Percentiles rank a stretch among this genome's conserved stretches.
Conservation (phyloP, 2,329 filamentous ascomycete genomes). For the Paraconiothyrium brasiliense region DNA sequence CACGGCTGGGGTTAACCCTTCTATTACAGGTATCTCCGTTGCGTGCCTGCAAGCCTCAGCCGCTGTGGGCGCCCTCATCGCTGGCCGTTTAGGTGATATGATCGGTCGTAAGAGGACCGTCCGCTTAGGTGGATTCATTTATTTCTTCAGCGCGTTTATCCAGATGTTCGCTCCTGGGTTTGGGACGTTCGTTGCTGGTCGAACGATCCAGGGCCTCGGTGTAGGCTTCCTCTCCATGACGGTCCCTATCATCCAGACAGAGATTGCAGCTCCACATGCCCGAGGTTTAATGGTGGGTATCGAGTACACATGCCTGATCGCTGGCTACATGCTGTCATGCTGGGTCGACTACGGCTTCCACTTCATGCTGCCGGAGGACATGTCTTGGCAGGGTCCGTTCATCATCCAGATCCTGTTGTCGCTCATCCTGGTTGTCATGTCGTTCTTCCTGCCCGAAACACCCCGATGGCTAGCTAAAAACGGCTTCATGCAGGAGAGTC, state of each 20-base stretch:
- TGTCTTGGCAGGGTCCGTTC: slow-evolving; percentile 47
- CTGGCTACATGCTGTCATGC: slow-evolving; percentile 52
- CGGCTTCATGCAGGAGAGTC: slow-evolving; percentile 51
- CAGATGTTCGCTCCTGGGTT: slow-evolving; percentile 50
- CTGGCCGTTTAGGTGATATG: slow-evolving; percentile 49
- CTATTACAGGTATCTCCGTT: slow-evolving; percentile 51
- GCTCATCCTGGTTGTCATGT: slow-evolving; percentile 47
- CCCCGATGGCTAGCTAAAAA: slow-evolving; percentile 55
- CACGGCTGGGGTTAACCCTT: slow-evolving; percentile 44
- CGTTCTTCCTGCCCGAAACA: slow-evolving; percentile 52
- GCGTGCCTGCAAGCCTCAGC: slow-evolving; percentile 50
- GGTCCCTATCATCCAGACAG: slow-evolving; percentile 49
- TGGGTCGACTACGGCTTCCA: slow-evolving; percentile 53
- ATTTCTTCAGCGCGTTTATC: slow-evolving; percentile 51
- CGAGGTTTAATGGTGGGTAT: slow-evolving; percentile 53
- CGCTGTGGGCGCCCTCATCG: slow-evolving; percentile 47
- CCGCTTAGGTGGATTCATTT: slow-evolving; percentile 49
- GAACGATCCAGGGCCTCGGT: slow-evolving; percentile 48
- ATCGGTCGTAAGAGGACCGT: slow-evolving; percentile 51
- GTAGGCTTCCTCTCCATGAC: slow-evolving; percentile 50
- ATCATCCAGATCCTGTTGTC: slow-evolving; percentile 47
- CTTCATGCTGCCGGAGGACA: slow-evolving; percentile 44
- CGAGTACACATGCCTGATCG: slow-evolving; percentile 51
- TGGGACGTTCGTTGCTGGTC: slow-evolving; percentile 45
- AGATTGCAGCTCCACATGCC: slow-evolving; percentile 50